Percentiles rank a stretch among this genome's conserved stretches.
These are phyloP conservation scores for Wickerhamomyces sp. DNA, from an alignment of 1,139 yeast species.

Conservation along the genomic window DNA sequence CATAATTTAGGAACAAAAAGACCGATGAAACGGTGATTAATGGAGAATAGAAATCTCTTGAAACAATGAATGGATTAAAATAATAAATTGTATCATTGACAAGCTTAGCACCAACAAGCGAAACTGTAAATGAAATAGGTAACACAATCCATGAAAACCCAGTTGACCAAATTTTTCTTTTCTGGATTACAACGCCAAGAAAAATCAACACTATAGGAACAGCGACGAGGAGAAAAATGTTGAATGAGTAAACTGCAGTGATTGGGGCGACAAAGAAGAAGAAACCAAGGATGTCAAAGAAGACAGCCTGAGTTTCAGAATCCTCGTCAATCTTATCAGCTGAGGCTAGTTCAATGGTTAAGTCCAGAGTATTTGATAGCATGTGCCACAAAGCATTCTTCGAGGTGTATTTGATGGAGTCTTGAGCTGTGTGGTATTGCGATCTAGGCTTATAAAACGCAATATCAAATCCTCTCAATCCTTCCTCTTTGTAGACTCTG, in stretches of 20 bases:
- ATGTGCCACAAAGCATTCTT: slow-evolving; percentile 74
- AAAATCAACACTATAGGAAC: slow-evolving; percentile 52
- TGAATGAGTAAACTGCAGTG: slow-evolving; percentile 39
- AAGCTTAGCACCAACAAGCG: slow-evolving; percentile 35
- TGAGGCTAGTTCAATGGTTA: slow-evolving; percentile 38
- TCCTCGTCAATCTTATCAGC: slow-evolving; percentile 39
- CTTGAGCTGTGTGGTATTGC: slow-evolving; percentile 74
- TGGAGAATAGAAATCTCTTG: slow-evolving; percentile 49
- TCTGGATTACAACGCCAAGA: slow-evolving; percentile 43
- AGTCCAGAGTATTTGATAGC: slow-evolving; percentile 66
- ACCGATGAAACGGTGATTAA: slow-evolving; percentile 39
- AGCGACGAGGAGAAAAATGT: slow-evolving; percentile 44
- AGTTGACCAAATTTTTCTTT: slow-evolving; percentile 46
- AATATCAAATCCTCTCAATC: slow-evolving; percentile 78
- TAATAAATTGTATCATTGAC: slow-evolving; percentile 32
- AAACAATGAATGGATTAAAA: slow-evolving; percentile 53
- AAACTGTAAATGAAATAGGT: slow-evolving; percentile 47
- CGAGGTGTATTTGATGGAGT: slow-evolving; percentile 60
- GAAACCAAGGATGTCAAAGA: slow-evolving; percentile 54
- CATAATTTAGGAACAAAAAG: slow-evolving; percentile 51
- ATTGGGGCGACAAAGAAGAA: slow-evolving; percentile 51
- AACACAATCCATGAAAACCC: slow-evolving; percentile 46
- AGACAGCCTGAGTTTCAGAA: slow-evolving; percentile 46
- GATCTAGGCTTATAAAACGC: slow-evolving; percentile 76
- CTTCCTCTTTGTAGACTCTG: slow-evolving; percentile 59